Base-by-base conservation (phyloP, 345 rosid genomes). In the Erodium maritimum region DNA sequence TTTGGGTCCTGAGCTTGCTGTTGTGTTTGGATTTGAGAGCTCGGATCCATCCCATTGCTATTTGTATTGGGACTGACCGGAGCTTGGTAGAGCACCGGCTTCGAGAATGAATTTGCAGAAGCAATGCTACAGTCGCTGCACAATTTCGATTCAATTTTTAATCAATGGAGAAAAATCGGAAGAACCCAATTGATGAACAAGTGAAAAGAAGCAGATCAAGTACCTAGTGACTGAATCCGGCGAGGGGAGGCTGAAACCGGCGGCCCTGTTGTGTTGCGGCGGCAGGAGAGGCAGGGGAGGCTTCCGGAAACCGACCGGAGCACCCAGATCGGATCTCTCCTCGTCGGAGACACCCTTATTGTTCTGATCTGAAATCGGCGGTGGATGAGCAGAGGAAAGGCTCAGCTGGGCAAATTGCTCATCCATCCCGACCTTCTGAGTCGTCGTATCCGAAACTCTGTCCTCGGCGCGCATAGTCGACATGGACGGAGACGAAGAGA, bases 191-290 rank as follows among this genome's bases (percentile, higher is more conserved):
- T n/a, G n/a, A 25, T 25, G 33, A 25, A 25, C 33, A 25, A 25
- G 33, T 25, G 33, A 25, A 25, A 7, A 25, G 7, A 25, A 25
- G 33, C 3, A 25, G 17, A n/a, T n/a, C n/a, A n/a, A 2, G 17
- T 78, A 87, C 97, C 90, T 90, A 23, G 83, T 69, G 58, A 78
- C 82, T 0, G 95, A 85, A 74, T 90, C 91, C 34, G 89, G 86
- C 7, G 94, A 85, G 21, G 91, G 78, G 57, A 82, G 62, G 68
- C 72, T 76, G 65, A 73, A 74, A 29, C 58, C 74, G 3, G 74
- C 68, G 1, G 69, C 54, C 33, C 7, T 25, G 75, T 52, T 56
- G 72, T 72, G 79, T 48, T 85, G 94, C 55, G 63, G 63, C 1
- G 74, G 72, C 59, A 76, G 88, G 70, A 68, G 67, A 12, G 90